Evolutionary conservation across 192 early-diverging fungal species (phyloP), one percentile per base, ranked within the genome.

Genomic region (Gonapodya prolifera): DNA sequence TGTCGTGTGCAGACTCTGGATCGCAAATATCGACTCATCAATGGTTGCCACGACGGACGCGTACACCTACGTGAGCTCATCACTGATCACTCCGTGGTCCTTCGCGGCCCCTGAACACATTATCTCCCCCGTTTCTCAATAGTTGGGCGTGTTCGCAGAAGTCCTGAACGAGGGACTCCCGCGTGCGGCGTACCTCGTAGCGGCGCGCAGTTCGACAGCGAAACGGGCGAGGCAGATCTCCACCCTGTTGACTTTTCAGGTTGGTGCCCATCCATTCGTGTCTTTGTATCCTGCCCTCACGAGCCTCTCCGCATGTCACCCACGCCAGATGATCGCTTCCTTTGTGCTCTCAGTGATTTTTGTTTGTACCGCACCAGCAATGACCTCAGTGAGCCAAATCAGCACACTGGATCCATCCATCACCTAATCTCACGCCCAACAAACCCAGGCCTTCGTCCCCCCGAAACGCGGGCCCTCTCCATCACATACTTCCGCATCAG

Each of bases 81-180:
- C 8, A 16, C 45, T 23, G 45, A 16, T 61, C 8, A 16, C 45
- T 61, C 45, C 23, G 23, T 23, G 23, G 23, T 61, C 45, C 23
- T 61, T 23, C 23, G 8, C 45, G 8, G 45, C 8, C 23, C 45
- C 8, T 8, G 45, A 23, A 61, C 45, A 16, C 45, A 61, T 23
- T 23, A 16, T 23, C 8, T 16, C 23, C 45, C 8, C 45, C 45
- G 8, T 23, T 61, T 8, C 23, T 23, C 23, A 16, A 8, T 61
- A 61, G 45, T 23, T 61, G 8, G 34, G 35, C 2, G 45, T 81
- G n/a, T 2, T 81, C 75, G 75, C 80, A 8, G 80, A 81, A 70
- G 69, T 81, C 16, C 35, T 81, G 73, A 81, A 81, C 34, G 80
- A 81, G 73, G 80, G 80, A 1, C 74, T 80, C 16, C 78, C 80